A percentile compares a stretch with the other conserved stretches of the same genome.
Evolutionary conservation across 1,284 basidiomycete species (phyloP).

Genomic region (Cutaneotrichosporon daszewskae): DNA sequence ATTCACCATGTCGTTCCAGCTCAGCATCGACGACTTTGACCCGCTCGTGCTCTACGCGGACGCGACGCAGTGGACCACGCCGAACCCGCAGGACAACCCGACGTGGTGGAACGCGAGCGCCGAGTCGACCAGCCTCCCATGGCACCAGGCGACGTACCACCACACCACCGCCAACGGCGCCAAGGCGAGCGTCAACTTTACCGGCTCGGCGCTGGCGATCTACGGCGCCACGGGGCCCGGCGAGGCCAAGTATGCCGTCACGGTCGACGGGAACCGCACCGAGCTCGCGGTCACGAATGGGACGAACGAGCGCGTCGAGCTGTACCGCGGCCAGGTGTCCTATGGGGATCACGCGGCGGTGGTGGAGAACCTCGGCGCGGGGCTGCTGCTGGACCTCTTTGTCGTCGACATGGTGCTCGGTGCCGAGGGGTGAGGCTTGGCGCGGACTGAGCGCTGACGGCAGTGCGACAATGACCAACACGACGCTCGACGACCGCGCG

Average conservation of each 20-base stretch:
- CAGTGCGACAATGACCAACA: slow-evolving; percentile 39
- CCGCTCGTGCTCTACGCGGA: slow-evolving; percentile 36
- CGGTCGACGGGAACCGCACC: slow-evolving; percentile 29
- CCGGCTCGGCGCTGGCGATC: slow-evolving; percentile 27
- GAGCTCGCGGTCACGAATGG: slow-evolving; percentile 13
- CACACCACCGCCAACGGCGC: slow-evolving; percentile 29
- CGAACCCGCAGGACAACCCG: slow-evolving; percentile 43
- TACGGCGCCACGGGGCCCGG: slow-evolving; percentile 28
- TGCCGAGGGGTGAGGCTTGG: slow-evolving; percentile 29
- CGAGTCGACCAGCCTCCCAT: slow-evolving; percentile 33
- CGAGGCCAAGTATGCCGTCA: slow-evolving; percentile 30
- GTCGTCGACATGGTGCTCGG: slow-evolving; percentile 29
- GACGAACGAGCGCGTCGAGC: slow-evolving; percentile 22
- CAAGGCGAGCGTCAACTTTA: slow-evolving; percentile 36
- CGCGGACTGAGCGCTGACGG: slow-evolving; percentile 1
- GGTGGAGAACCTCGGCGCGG: slow-evolving; percentile 31
- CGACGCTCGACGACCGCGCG: slow-evolving; percentile 39
- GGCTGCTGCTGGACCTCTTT: slow-evolving; percentile 37
- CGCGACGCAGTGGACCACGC: slow-evolving; percentile 40
- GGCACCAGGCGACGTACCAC: slow-evolving; percentile 46
- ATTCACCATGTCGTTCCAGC: no score
- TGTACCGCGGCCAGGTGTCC: slow-evolving; percentile 25
- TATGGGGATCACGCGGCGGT: slow-evolving; percentile 25
- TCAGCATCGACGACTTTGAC: slow-evolving; percentile 49
- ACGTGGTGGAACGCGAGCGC: slow-evolving; percentile 35